A percentile compares a stretch with the other conserved stretches of the same genome.
These are phyloP conservation scores for Sphaceloma murrayae DNA, from an alignment of 2,329 filamentous ascomycete species.

Conservation along the genomic window DNA sequence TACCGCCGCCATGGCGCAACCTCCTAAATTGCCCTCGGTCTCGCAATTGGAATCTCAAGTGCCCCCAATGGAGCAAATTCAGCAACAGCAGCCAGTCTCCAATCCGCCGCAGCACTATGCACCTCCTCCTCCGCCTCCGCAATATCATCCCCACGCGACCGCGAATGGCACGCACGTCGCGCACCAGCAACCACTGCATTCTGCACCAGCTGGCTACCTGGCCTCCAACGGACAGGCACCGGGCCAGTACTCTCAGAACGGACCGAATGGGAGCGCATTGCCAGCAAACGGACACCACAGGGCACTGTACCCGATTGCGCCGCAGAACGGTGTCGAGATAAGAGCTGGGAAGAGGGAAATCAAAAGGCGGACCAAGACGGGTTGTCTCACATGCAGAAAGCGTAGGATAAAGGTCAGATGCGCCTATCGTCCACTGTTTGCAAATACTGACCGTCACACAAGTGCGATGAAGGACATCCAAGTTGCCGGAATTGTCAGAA, in stretches of 20 bases:
- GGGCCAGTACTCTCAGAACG: conserved; percentile 22
- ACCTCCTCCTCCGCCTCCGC: conserved; percentile 14
- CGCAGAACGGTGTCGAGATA: conserved; percentile 46
- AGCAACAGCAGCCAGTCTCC: conserved; percentile 4
- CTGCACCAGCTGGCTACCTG: conserved; percentile 20
- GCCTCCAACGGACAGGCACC: conserved; percentile 6
- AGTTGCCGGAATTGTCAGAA: conserved; percentile 85
- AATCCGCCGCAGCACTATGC: conserved; percentile 22
- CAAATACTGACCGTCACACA: conserved; percentile 19
- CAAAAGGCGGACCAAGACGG: conserved; percentile 64
- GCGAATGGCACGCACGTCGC: conserved; percentile 20
- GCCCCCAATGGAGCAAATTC: background rate
- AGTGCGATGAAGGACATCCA: conserved; percentile 96
- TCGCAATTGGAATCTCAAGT: conserved; percentile 21
- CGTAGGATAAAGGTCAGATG: conserved; percentile 58
- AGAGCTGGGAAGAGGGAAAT: conserved; percentile 61
- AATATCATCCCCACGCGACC: background rate
- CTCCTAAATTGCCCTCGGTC: conserved; percentile 22
- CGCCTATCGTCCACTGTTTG: too few species aligned
- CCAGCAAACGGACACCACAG: conserved; percentile 22
- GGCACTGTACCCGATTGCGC: conserved; percentile 49
- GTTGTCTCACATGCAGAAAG: conserved; percentile 51
- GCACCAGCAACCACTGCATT: conserved; percentile 22
- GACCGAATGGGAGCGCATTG: conserved; percentile 21
- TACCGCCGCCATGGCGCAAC: conserved; percentile 13